phyloP scores from a whole-genome alignment of 805 yeast species.

The Wickerhamiella kazuoi region DNA sequence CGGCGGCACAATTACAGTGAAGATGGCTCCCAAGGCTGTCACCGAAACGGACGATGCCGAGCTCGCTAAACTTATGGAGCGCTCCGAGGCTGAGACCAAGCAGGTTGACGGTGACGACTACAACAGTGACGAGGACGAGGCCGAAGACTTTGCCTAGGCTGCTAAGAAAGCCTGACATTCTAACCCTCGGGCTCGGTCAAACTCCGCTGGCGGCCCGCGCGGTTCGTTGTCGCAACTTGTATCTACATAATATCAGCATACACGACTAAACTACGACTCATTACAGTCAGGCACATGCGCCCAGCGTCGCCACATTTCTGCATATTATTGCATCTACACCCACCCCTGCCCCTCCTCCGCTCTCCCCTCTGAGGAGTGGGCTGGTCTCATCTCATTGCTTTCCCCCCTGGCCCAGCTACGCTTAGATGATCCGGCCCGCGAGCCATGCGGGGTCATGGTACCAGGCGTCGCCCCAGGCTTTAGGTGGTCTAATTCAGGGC shows the following conservation, averaged over 20 bases:
- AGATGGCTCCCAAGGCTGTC: conserved; percentile 98
- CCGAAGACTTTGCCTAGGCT: conserved; percentile 7
- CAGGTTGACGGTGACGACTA: conserved; percentile 68
- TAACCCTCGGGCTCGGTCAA: no score
- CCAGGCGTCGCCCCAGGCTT: conserved; percentile 25
- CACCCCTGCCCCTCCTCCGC: no score
- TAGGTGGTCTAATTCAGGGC: conserved; percentile 34
- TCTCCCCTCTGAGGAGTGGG: no score
- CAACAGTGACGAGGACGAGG: conserved; percentile 27
- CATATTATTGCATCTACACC: no score
- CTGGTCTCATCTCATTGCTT: no score
- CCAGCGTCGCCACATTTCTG: no score
- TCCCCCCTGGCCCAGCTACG: not conserved
- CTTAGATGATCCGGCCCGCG: conserved; percentile 31
- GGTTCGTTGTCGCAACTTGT: no score
- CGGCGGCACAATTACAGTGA: conserved; percentile 79
- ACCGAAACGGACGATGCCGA: conserved; percentile 98
- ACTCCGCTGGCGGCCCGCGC: no score
- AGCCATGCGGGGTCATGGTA: conserved; percentile 94
- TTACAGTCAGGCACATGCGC: no score
- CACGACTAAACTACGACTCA: no score
- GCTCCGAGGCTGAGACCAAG: conserved; percentile 76
- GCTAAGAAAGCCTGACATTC: no score
- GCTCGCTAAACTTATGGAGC: conserved; percentile 85
- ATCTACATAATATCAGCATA: not conserved